phyloP scores from a whole-genome alignment of 352 stramenopile genomes.

The Pilasporangium apinafurcum region DNA sequence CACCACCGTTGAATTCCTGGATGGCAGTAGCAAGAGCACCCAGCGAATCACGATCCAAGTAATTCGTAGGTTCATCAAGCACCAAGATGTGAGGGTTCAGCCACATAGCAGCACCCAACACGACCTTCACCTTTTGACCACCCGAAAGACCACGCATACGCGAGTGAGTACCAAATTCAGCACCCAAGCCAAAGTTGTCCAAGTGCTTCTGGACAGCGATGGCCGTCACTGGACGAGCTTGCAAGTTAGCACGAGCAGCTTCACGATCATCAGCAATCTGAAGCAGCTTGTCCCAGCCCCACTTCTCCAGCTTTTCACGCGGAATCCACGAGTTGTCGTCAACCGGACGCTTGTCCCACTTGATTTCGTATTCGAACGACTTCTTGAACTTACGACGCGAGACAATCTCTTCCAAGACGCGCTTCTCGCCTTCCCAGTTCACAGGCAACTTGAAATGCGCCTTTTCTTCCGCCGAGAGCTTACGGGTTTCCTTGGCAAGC shows the following conservation, averaged over 20 bases:
- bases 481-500: constrained; percentile 90
- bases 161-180: constrained; percentile 97
- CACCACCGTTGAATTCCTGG: constrained; percentile 95
- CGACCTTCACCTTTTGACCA: constrained; percentile 99
- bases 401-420: constrained; percentile 86
- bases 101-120: constrained; percentile 95
- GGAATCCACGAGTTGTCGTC: constrained; percentile 95
- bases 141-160: constrained; percentile 97
- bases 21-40: constrained; percentile 95
- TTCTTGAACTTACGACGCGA: constrained; percentile 93
- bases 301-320: constrained; percentile 94
- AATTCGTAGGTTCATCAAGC: constrained; percentile 95
- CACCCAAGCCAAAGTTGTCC: constrained; percentile 94
- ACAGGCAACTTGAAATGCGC: constrained; percentile 92
- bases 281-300: constrained; percentile 95
- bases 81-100: constrained; percentile 95
- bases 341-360: constrained; percentile 92
- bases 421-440: constrained; percentile 91
- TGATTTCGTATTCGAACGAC: constrained; percentile 96
- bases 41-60: constrained; percentile 95
- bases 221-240: constrained; percentile 91
- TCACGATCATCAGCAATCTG: constrained; percentile 96
- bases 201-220: constrained; percentile 96
- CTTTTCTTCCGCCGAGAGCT: constrained; percentile 91
- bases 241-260: constrained; percentile 90